phyloP scores from a whole-genome alignment of 257 asterid genomes.

The Solanum sejunctum region DNA sequence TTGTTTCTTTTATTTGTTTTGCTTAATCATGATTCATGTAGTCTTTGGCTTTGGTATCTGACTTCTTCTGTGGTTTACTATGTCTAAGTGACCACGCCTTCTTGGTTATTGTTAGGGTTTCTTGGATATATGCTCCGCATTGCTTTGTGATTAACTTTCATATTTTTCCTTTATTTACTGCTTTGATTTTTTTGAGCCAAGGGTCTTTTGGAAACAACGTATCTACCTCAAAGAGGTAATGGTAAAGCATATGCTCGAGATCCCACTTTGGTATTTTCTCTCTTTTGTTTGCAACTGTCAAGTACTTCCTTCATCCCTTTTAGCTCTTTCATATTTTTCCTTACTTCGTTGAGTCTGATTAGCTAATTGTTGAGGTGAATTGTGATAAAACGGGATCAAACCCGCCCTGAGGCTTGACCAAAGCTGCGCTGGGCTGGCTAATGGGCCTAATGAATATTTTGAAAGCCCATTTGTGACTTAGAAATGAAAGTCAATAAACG shows the following conservation, averaged over 20 bases:
- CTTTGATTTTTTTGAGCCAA: no score
- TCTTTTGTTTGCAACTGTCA: no score
- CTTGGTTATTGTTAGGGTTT: background rate
- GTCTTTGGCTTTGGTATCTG: background rate
- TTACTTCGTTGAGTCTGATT: accelerated
- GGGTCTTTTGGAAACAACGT: no score
- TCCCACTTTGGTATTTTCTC: no score
- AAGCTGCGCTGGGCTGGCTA: background rate
- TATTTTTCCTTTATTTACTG: no score
- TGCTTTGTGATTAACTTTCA: no score
- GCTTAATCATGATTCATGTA: background rate
- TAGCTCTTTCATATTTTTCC: no score
- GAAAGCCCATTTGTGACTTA: no score
- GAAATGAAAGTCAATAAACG: background rate
- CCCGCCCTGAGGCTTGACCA: background rate
- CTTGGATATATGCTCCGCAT: background rate
- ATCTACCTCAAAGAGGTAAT: no score
- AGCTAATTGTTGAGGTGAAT: background rate
- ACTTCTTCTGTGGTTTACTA: background rate
- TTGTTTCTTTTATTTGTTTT: background rate
- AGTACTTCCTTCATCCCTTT: no score
- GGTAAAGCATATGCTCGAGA: no score
- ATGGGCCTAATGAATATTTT: background rate
- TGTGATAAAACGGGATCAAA: background rate
- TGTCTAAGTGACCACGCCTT: background rate